These are phyloP conservation scores for Rhizopogon salebrosus DNA, from an alignment of 768 basidiomycete genomes.

Conservation along the genomic window DNA sequence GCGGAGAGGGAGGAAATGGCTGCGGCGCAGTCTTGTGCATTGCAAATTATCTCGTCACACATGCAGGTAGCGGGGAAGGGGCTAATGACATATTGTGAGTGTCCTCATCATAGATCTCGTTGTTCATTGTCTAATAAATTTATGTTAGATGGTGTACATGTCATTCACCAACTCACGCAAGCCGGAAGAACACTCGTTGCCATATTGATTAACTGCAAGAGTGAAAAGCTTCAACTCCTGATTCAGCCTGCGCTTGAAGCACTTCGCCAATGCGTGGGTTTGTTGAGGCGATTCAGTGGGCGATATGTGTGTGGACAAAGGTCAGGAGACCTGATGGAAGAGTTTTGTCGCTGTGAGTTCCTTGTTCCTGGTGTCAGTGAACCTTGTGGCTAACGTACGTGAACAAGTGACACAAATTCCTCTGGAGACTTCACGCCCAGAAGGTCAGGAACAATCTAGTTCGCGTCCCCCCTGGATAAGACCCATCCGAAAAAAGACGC, in stretches of 20 bases:
- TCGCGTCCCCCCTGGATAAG: conserved; percentile 82
- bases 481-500: conserved; percentile 76
- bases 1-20: conserved; percentile 76
- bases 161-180: conserved; percentile 92
- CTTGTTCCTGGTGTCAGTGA: not conserved
- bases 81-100: conserved; percentile 91
- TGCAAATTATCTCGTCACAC: conserved; percentile 80
- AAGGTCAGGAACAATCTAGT: conserved; percentile 41
- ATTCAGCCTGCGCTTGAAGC: conserved; percentile 83
- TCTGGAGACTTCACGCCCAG: conserved; percentile 60
- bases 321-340: conserved; percentile 90
- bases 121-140: conserved; percentile 9
- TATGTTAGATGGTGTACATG: conserved; percentile 79
- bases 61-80: conserved; percentile 83
- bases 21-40: conserved; percentile 68
- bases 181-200: conserved; percentile 89
- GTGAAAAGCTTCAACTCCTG: conserved; percentile 67
- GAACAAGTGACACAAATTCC: conserved; percentile 76
- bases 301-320: conserved; percentile 89
- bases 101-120: conserved; percentile 4
- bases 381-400: conserved; percentile 8
- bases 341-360: conserved; percentile 78
- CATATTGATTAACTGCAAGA: conserved; percentile 82
- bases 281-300: conserved; percentile 85
- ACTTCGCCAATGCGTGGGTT: conserved; percentile 79